Evolutionary conservation across 2,329 filamentous ascomycete species (phyloP).

Genomic region (Taxawa tesnikishii): DNA sequence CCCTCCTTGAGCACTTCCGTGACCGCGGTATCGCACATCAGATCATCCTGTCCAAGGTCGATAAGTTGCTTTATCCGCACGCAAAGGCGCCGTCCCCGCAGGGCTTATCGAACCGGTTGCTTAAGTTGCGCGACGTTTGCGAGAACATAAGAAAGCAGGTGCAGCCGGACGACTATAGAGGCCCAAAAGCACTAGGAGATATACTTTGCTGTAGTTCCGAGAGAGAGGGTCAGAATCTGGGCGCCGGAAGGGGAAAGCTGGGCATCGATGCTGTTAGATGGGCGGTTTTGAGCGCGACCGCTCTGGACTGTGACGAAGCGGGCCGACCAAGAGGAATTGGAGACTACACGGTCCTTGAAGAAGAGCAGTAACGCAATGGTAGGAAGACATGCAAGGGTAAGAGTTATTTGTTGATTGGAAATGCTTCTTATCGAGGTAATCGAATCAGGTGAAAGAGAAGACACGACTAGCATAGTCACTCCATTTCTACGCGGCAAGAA

Average conservation of each 20-base stretch:
- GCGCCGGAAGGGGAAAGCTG: slow-evolving; percentile 39
- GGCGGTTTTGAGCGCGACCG: slow-evolving; percentile 51
- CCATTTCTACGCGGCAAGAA: too few relatives aligned
- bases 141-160: slow-evolving; percentile 26
- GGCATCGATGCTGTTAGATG: slow-evolving; percentile 52
- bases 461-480: too few relatives aligned
- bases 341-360: background rate
- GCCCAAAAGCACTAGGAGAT: slow-evolving; percentile 33
- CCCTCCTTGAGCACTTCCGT: slow-evolving; percentile 44
- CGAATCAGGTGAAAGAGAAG: too few relatives aligned
- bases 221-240: slow-evolving; percentile 30
- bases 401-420: too few relatives aligned
- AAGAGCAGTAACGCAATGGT: too few relatives aligned
- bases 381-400: too few relatives aligned
- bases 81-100: slow-evolving; percentile 13
- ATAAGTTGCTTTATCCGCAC: slow-evolving; percentile 36
- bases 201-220: slow-evolving; percentile 47
- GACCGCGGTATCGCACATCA: slow-evolving; percentile 49
- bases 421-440: too few relatives aligned
- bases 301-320: slow-evolving; percentile 32
- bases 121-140: slow-evolving; percentile 25
- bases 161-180: slow-evolving; percentile 23
- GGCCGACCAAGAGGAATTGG: slow-evolving; percentile 8
- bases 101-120: slow-evolving; percentile 16
- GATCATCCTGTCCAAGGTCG: slow-evolving; percentile 54